Base-by-base conservation (phyloP, 306 rosid genomes). In the Mucuna pruriens region DNA sequence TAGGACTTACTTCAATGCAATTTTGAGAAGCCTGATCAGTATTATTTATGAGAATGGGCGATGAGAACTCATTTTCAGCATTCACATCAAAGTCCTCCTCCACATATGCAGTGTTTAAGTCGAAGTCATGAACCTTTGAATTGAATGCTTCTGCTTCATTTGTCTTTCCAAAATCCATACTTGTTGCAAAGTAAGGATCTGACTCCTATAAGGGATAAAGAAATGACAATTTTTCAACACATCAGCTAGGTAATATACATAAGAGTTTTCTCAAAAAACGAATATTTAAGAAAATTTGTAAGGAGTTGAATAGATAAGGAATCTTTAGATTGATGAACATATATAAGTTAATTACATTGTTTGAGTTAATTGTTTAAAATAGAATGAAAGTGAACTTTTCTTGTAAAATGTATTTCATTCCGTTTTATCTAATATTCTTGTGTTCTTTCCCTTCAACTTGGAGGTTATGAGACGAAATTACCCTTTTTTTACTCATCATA, bases 61-160 rank as follows among this genome's bases (percentile, higher is more conserved):
- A 39, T 60, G 81, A 15, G 60, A 5, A 5, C 3, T 70, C 68
- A 1, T 42, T 66, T 38, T 62, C 65, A 20, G 51, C 34, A 6
- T 77, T 36, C 0, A 23, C 42, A 36, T 65, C 8, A 60, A 49
- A 48, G 0, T 34, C 29, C 62, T 34, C 29, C 62, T 82, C 76
- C 44, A 25, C 44, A 36, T 1, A 49, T 69, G 82, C 68, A 22
- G 48, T 38, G 49, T 83, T 83, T 13, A 83, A 72, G 74, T 83
- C 79, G 20, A 83, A 36, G 16, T 76, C 64, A 11, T 7, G 71
- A 49, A 4, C 7, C 6, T 48, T 64, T 54, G 73, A 31, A 4
- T 60, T 63, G 9, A 15, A 22, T 40, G 26, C 61, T 61, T 61
- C 11, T 40, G 26, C 61, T 61, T 61, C 11, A 29, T 13, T 63